Conservation (phyloP, 2,329 filamentous ascomycete genomes). For the Davidsoniella neocaledoniae region DNA sequence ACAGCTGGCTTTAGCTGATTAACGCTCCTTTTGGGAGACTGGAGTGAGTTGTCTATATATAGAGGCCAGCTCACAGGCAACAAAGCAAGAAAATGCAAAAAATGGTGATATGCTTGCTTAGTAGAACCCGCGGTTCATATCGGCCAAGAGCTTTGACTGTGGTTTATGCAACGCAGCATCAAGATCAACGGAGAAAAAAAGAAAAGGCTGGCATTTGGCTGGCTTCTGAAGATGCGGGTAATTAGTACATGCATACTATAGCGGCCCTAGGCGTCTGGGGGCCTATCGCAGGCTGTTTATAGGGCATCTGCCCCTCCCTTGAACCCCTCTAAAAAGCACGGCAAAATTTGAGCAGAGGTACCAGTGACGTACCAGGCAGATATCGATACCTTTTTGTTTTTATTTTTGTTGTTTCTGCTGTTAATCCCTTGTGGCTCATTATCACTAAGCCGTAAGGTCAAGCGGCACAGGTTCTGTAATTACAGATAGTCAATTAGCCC, state of each 20-base stretch:
- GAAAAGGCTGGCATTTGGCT: neutral
- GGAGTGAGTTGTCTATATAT: too few species aligned
- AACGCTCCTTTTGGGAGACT: too few species aligned
- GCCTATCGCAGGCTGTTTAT: neutral
- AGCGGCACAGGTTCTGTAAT: too few species aligned
- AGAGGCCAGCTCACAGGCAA: too few species aligned
- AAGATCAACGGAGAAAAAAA: neutral
- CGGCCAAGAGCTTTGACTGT: too few species aligned
- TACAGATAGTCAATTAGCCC: too few species aligned
- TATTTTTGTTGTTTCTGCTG: neutral
- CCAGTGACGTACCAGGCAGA: conserved; percentile 5
- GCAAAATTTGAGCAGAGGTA: neutral
- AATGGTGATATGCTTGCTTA: too few species aligned
- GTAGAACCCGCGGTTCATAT: too few species aligned
- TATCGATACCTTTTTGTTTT: neutral
- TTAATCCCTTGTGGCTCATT: neutral
- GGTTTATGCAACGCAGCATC: too few species aligned
- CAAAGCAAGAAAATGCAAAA: too few species aligned
- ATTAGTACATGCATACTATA: conserved; percentile 10
- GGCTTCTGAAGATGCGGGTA: conserved; percentile 1
- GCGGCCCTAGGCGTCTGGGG: neutral
- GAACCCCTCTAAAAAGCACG: neutral
- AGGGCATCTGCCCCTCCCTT: conserved; percentile 6
- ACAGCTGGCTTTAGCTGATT: too few species aligned
- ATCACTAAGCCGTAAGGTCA: too few species aligned